phyloP scores from a whole-genome alignment of 768 basidiomycete genomes.

The Amanita molliuscula region DNA sequence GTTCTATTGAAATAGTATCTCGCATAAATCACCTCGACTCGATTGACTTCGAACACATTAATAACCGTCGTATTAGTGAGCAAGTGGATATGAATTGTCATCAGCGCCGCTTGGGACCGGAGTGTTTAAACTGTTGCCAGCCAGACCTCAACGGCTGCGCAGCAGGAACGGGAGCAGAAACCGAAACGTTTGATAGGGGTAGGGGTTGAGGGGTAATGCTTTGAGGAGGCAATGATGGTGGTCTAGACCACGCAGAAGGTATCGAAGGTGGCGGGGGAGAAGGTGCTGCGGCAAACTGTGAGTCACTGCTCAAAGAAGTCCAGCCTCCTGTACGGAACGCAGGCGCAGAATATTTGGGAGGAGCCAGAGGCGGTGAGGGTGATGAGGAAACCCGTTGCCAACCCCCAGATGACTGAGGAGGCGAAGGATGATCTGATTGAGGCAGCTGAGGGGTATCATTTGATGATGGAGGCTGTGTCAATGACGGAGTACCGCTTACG shows the following conservation, averaged over 20 bases:
- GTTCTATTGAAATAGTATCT: slow-evolving; percentile 20
- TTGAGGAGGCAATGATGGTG: neutral
- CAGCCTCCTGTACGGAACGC: slow-evolving; percentile 55
- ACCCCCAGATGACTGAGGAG: slow-evolving; percentile 2
- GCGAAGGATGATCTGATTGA: slow-evolving; percentile 8
- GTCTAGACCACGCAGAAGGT: neutral
- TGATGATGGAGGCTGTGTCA: slow-evolving; percentile 9
- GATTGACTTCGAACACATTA: neutral
- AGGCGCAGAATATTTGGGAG: slow-evolving; percentile 22
- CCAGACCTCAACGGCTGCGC: slow-evolving; percentile 29
- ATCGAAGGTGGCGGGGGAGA: slow-evolving; percentile 3
- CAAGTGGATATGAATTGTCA: neutral
- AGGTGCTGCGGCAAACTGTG: slow-evolving; percentile 7
- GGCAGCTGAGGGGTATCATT: slow-evolving; percentile 8
- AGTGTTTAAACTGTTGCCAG: slow-evolving; percentile 52
- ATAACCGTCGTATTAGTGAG: neutral
- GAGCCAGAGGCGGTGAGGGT: slow-evolving; percentile 1
- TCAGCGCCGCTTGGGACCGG: slow-evolving; percentile 20
- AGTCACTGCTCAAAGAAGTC: slow-evolving; percentile 48
- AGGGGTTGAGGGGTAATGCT: neutral
- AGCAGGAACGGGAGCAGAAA: slow-evolving; percentile 10
- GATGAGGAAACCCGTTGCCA: neutral
- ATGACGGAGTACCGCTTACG: slow-evolving; percentile 20
- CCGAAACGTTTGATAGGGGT: slow-evolving; percentile 2
- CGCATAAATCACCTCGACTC: slow-evolving; percentile 14